Conservation (phyloP, 768 basidiomycete species). For the Lactifluus subvellereus region DNA sequence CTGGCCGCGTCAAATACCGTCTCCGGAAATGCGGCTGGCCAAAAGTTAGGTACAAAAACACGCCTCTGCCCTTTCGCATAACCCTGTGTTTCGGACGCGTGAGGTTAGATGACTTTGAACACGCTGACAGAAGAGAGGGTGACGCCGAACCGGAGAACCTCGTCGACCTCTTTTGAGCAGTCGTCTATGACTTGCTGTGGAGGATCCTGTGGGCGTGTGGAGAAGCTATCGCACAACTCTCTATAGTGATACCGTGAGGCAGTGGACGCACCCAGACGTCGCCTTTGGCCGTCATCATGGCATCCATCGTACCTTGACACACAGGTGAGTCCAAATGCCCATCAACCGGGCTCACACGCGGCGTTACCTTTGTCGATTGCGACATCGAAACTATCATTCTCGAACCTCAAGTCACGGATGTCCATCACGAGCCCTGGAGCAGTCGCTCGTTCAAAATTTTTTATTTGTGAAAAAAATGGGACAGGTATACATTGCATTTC, state of each 20-base stretch:
- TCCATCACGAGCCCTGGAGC: slow-evolving; percentile 78
- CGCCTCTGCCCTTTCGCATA: slow-evolving; percentile 49
- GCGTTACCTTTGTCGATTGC: slow-evolving; percentile 73
- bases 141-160: slow-evolving; percentile 55
- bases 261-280: slow-evolving; percentile 62
- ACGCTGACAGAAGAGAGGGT: not conserved
- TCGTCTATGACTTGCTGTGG: slow-evolving; percentile 62
- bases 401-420: slow-evolving; percentile 60
- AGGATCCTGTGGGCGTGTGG: slow-evolving; percentile 50
- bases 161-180: slow-evolving; percentile 71
- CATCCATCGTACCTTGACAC: slow-evolving; percentile 70
- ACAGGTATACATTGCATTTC: slow-evolving; percentile 66
- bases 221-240: not conserved
- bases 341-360: no score
- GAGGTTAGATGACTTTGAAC: not conserved
- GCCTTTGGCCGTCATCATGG: slow-evolving; percentile 79
- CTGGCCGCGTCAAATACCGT: slow-evolving; percentile 53
- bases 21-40: slow-evolving; percentile 86
- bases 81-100: slow-evolving; percentile 40
- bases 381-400: slow-evolving; percentile 60
- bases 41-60: slow-evolving; percentile 78
- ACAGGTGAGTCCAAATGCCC: not conserved
- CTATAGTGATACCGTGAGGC: not conserved
- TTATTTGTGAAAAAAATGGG: not conserved
- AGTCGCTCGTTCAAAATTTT: not conserved